Conservation (phyloP, 139 green algal genomes). For the Chara braunii region DNA sequence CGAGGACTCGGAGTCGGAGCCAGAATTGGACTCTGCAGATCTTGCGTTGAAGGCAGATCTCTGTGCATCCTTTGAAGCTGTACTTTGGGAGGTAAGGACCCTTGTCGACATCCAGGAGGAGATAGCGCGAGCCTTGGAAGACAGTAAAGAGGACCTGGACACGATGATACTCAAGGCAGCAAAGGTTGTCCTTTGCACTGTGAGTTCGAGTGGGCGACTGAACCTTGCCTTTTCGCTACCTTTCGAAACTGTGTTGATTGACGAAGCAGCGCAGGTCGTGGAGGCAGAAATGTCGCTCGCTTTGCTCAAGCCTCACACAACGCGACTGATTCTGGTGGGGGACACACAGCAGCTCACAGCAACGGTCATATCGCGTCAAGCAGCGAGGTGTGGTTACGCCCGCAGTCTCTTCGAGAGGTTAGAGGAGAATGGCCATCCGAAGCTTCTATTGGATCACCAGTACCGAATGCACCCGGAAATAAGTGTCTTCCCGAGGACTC, state of each 20-base stretch:
- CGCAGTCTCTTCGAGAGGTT: slow-evolving; percentile 50
- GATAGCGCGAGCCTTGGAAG: too few relatives aligned
- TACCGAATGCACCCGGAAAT: slow-evolving; percentile 92
- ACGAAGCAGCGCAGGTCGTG: slow-evolving; percentile 83
- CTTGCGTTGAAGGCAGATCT: too few relatives aligned
- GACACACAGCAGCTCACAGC: slow-evolving; percentile 46
- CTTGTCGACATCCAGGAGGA: too few relatives aligned
- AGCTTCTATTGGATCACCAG: slow-evolving; percentile 49
- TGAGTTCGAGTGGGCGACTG: slow-evolving; percentile 3
- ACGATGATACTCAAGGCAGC: too few relatives aligned
- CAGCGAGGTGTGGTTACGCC: slow-evolving; percentile 1
- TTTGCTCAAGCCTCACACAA: slow-evolving; percentile 51
- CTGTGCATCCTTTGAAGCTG: too few relatives aligned
- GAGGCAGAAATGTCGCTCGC: slow-evolving; percentile 75
- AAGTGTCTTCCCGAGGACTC: slow-evolving; percentile 45
- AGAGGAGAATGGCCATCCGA: slow-evolving; percentile 48
- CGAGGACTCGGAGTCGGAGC: too few relatives aligned
- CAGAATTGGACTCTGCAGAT: too few relatives aligned
- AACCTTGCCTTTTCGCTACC: not conserved
- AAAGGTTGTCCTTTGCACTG: slow-evolving; percentile 29
- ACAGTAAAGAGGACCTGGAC: too few relatives aligned
- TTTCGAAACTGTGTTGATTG: slow-evolving; percentile 71
- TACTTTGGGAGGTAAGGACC: too few relatives aligned
- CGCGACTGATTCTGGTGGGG: slow-evolving; percentile 44
- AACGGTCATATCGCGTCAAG: slow-evolving; percentile 45